Evolutionary conservation across 257 asterid species (phyloP), one percentile per base, ranked within the genome.

Genomic region (Rhazya stricta): DNA sequence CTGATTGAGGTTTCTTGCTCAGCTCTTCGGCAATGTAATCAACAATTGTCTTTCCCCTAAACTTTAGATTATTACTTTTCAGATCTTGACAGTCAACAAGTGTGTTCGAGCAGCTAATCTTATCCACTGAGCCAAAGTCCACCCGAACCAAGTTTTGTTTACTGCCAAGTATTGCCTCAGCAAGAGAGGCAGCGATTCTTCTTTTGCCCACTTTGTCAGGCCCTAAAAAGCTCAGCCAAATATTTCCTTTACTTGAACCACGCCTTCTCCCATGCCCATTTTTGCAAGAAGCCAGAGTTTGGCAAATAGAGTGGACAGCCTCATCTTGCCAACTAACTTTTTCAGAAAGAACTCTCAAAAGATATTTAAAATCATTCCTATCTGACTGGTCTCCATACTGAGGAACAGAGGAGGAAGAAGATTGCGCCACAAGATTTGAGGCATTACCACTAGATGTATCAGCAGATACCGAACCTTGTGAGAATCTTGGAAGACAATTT

Each of bases 181-280:
- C 90, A 70, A 92, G 87, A 45, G 84, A 78, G 25, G 87, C 85
- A 39, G 96, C 95, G 75, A 91, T 81, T 84, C 84, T 89, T 79
- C 86, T 85, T 89, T 94, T 94, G 42, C 95, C 94, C 70, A 87
- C 91, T 83, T 77, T 85, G 85, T 94, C 99, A 74, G 96, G 97
- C 43, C 99, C 99, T 58, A 80, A 79, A 80, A 92, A 89, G 82
- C 90, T 81, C 79, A 94, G 86, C 98, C 98, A 94, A 65, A 89
- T 63, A 81, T 81, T 89, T 81, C 97, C 91, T 79, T 84, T 85
- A 81, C 79, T 84, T 30, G 85, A 86, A 72, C 80, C 68, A 56
- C 1, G 78, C 57, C 77, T 53, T 58, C 75, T 86, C 58, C 81
- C 84, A 51, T 80, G 80, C 51, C 90, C 92, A 82, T 78, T 82